Base-by-base conservation (phyloP, 768 basidiomycete genomes). In the Phlebiopsis flavidoalba region DNA sequence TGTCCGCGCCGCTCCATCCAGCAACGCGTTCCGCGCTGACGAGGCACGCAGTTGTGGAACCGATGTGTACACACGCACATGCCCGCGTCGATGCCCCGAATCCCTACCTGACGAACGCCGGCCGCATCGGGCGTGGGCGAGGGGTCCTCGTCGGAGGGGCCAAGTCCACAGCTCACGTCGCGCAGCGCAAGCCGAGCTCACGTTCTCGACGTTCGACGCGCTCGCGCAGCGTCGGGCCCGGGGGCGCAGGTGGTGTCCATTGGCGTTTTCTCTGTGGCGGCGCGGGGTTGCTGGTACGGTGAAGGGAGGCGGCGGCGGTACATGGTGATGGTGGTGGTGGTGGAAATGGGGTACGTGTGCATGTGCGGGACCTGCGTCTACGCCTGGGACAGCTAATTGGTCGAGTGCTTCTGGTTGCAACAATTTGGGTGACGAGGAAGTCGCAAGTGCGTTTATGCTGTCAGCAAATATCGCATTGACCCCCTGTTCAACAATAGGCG, bases 21-120 rank as follows among this genome's bases (percentile, higher is more conserved):
- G 86, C 81, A 15, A 77, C 86, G 62, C 83, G 84, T 77, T 76
- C 89, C 61, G 80, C 85, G 73, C 69, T 80, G 51, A 93, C 89
- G 45, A 93, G 68, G 72, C 91, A 93, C 58, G 83, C 71, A 8
- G 83, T n/a, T 79, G 67, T 93, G 91, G 79, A 92, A 92, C 49
- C 67, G 74, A 72, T 93, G 91, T 37, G 68, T 61, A 66, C 91
- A 92, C 57, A 82, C 75, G n/a, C 61, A 62, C 43, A 65, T 62
- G 37, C 43, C 59, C 45, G 64, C 69, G 21, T 66, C 67, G 35
- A 63, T 53, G 31, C 69, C 66, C 17, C 72, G 70, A 37, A 84
- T 79, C 21, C 64, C 63, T 54, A 84, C 67, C 63, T 72, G 61
- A 53, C 69, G 57, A 19, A 66, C 54, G 11, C 57, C 46, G n/a